Percentiles rank a stretch among this genome's conserved stretches.
These are phyloP conservation scores for Eucommia ulmoides DNA, from an alignment of 257 asterid species.

Conservation along the genomic window DNA sequence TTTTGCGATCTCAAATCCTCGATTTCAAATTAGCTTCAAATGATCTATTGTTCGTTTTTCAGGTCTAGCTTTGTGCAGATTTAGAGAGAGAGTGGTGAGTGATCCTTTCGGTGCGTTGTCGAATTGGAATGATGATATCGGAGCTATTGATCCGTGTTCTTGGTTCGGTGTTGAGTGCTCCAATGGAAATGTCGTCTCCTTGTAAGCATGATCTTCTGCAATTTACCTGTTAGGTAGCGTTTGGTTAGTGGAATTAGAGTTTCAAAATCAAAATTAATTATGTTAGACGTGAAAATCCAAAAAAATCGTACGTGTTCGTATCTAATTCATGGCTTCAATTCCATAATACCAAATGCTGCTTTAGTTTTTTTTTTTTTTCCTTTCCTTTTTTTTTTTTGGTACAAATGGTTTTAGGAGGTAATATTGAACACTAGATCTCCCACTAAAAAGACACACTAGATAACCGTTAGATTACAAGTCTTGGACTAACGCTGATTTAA, in stretches of 20 bases:
- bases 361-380: not conserved
- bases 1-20: not conserved
- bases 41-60: not conserved
- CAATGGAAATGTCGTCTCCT: slow-evolving; percentile 9
- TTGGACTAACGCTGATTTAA: too few relatives aligned
- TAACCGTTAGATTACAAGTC: too few relatives aligned
- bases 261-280: too few relatives aligned
- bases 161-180: slow-evolving; percentile 24
- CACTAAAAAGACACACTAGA: too few relatives aligned
- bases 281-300: too few relatives aligned
- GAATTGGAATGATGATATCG: slow-evolving; percentile 2
- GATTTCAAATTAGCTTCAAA: not conserved
- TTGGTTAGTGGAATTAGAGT: too few relatives aligned
- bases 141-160: slow-evolving; percentile 14
- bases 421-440: too few relatives aligned
- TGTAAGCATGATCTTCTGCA: slow-evolving; percentile 11
- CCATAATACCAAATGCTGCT: not conserved
- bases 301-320: not conserved
- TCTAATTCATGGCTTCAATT: not conserved
- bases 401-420: too few relatives aligned
- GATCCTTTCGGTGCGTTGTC: not conserved
- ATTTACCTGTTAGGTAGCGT: too few relatives aligned
- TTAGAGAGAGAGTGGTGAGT: not conserved
- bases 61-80: not conserved
- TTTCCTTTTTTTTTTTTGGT: not conserved